Percentiles rank a stretch among this genome's conserved stretches.
Evolutionary conservation across 352 stramenopile species (phyloP).

Genomic region (Globisporangium heterothallicum): DNA sequence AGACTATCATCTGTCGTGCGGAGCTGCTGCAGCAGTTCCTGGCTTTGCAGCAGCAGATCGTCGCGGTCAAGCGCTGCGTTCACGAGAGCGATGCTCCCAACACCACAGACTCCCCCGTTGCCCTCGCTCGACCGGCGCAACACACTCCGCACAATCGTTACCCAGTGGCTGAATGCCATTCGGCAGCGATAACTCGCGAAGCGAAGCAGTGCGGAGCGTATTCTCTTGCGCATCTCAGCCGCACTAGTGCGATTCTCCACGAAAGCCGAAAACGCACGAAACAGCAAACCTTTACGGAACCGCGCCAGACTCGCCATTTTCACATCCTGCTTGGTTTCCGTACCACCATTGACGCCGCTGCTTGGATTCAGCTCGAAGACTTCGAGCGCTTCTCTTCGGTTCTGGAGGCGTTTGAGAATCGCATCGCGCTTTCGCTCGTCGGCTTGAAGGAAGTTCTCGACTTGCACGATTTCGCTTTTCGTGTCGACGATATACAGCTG

Average conservation of each 20-base stretch:
- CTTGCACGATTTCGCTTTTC: constrained; percentile 62
- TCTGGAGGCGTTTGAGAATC: constrained; percentile 28
- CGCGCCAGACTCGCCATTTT: constrained; percentile 22
- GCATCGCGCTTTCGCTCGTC: constrained; percentile 36
- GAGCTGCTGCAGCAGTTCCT: constrained; percentile 37
- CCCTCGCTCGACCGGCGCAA: not conserved
- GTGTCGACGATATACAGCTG: constrained; percentile 80
- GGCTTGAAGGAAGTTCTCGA: constrained; percentile 67
- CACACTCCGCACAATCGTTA: constrained; percentile 8
- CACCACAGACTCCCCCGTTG: constrained; percentile 12
- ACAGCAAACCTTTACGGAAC: constrained; percentile 35
- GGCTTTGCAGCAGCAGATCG: constrained; percentile 41
- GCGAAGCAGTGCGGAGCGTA: constrained; percentile 24
- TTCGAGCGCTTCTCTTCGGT: constrained; percentile 35
- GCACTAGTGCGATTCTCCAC: constrained; percentile 32
- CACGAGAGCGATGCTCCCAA: constrained; percentile 42
- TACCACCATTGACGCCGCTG: constrained; percentile 10
- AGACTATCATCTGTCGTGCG: constrained; percentile 32
- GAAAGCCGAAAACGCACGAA: constrained; percentile 47
- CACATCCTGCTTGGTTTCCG: constrained; percentile 2
- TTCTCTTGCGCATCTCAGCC: constrained; percentile 31
- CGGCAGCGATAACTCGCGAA: constrained; percentile 25
- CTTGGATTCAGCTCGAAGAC: constrained; percentile 41
- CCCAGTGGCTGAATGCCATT: constrained; percentile 22
- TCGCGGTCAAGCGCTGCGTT: constrained; percentile 44